Evolutionary conservation across 2,329 filamentous ascomycete species (phyloP).

Genomic region (Pyrenochaeta sp.): DNA sequence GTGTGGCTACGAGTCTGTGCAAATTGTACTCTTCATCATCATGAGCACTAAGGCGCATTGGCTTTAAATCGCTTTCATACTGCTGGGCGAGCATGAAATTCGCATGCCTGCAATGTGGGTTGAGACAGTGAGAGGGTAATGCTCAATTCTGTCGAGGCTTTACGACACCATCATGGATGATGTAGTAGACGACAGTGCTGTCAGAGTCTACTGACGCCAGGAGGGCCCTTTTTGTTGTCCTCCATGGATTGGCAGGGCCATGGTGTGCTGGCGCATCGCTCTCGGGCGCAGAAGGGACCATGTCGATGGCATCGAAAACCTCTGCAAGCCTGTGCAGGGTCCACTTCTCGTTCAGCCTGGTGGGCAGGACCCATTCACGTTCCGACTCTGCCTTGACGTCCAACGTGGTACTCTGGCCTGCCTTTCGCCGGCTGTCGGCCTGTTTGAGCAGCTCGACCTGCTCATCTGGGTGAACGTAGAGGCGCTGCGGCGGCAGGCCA

Average conservation of each 20-base stretch:
- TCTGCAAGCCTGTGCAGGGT: constrained; percentile 69
- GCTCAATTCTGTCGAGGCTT: constrained; percentile 81
- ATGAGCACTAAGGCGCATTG: too few species aligned
- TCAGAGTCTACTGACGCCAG: constrained; percentile 79
- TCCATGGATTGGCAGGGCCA: constrained; percentile 48
- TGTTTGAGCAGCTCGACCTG: constrained; percentile 75
- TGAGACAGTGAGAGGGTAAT: constrained; percentile 4
- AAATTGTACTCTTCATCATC: background rate
- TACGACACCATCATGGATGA: constrained; percentile 85
- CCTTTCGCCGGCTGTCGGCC: constrained; percentile 57
- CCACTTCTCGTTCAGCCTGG: constrained; percentile 76
- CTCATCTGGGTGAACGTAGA: constrained; percentile 84
- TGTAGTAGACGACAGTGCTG: constrained; percentile 84
- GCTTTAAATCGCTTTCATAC: background rate
- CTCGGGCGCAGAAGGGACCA: constrained; percentile 52
- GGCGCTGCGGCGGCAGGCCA: constrained; percentile 73
- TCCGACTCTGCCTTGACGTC: constrained; percentile 52
- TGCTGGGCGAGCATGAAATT: background rate
- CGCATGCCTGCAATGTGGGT: background rate
- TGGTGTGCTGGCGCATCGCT: constrained; percentile 14
- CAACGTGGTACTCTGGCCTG: constrained; percentile 43
- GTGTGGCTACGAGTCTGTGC: background rate
- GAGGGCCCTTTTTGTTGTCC: constrained; percentile 70
- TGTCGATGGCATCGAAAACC: constrained; percentile 68
- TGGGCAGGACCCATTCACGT: constrained; percentile 78